Conservation (phyloP, 2,329 filamentous ascomycete genomes). For the Fusarium tupiense region DNA sequence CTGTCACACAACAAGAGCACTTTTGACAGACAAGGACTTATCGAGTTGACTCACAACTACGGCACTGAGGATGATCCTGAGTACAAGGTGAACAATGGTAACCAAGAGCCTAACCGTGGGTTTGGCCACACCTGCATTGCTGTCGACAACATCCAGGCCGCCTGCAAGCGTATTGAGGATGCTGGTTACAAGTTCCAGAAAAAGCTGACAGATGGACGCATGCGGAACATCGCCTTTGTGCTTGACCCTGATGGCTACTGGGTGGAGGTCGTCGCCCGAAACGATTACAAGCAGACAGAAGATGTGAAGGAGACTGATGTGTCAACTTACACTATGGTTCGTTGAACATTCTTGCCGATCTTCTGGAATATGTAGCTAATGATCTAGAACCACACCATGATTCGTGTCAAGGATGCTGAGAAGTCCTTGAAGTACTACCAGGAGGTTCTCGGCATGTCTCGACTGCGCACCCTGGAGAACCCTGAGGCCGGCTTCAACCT, state of each 20-base stretch:
- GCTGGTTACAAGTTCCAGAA: constrained; percentile 96
- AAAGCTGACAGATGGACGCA: constrained; percentile 87
- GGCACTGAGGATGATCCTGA: constrained; percentile 87
- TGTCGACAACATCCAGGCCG: constrained; percentile 86
- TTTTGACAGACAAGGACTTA: constrained; percentile 87
- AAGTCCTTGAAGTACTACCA: constrained; percentile 83
- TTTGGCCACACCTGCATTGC: constrained; percentile 89
- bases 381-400: constrained; percentile 85
- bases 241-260: constrained; percentile 90
- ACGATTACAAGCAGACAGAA: constrained; percentile 76
- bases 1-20: constrained; percentile 75
- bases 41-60: constrained; percentile 87
- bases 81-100: constrained; percentile 88
- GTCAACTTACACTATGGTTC: constrained; percentile 76
- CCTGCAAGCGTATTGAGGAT: constrained; percentile 88
- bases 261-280: constrained; percentile 84
- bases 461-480: constrained; percentile 78
- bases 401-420: constrained; percentile 86
- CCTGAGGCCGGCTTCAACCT: constrained; percentile 81
- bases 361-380: not conserved
- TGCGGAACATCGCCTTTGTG: constrained; percentile 89
- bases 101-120: constrained; percentile 84
- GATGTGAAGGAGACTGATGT: constrained; percentile 77
- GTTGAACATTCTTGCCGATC: not conserved
- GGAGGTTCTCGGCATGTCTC: constrained; percentile 87